phyloP scores from a whole-genome alignment of 2,329 filamentous ascomycete genomes.

The Arthrobotrys iridis region DNA sequence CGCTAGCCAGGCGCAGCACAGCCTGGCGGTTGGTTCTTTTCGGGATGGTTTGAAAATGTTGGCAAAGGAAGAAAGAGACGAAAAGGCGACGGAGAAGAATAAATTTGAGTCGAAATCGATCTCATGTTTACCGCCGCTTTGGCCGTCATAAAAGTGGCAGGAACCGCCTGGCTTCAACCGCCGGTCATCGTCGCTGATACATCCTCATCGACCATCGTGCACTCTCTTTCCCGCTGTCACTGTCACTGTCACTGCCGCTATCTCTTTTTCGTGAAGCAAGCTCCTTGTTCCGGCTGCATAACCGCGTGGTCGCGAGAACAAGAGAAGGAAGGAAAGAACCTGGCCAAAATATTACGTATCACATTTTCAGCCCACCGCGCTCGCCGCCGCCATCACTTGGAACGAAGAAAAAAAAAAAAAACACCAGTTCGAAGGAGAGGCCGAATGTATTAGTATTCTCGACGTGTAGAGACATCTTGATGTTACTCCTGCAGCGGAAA shows the following conservation, averaged over 20 bases:
- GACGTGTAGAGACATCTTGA: too few relatives aligned
- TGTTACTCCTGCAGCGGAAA: not conserved
- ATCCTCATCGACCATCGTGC: too few relatives aligned
- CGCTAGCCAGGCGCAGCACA: too few relatives aligned
- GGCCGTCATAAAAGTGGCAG: not conserved
- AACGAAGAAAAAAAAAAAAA: not conserved
- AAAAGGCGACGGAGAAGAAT: not conserved
- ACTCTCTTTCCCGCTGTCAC: too few relatives aligned
- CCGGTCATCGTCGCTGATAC: too few relatives aligned
- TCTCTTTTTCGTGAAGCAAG: not conserved
- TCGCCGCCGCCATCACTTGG: conserved; percentile 7
- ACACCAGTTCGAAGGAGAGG: not conserved
- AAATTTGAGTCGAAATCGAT: too few relatives aligned
- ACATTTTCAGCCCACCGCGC: conserved; percentile 37
- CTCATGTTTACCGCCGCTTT: not conserved
- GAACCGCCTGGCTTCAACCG: too few relatives aligned
- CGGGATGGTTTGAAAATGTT: not conserved
- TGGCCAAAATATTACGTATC: conserved; percentile 42
- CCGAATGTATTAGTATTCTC: not conserved
- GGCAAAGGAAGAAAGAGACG: not conserved
- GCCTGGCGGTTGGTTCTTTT: too few relatives aligned
- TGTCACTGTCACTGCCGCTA: too few relatives aligned
- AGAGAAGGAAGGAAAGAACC: not conserved
- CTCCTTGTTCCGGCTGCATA: not conserved
- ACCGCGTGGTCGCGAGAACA: conserved; percentile 11